Evolutionary conservation across 495 filamentous ascomycete species (phyloP).

Genomic region (Aspergillus cristatus): DNA sequence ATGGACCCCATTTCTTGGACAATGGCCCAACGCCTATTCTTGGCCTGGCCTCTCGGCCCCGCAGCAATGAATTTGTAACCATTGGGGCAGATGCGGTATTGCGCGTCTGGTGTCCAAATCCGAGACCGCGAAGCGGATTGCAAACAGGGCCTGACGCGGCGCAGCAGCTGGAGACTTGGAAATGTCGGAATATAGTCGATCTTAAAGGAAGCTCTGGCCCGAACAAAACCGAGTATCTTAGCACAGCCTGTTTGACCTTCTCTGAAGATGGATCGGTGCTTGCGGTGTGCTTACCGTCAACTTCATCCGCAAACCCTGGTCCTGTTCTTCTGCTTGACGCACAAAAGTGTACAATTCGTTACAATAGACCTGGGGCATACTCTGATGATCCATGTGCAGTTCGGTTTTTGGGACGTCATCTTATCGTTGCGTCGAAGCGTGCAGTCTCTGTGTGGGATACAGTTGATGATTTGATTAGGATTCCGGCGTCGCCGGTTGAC

Average conservation of each 20-base stretch:
- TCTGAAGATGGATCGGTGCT: constrained; percentile 84
- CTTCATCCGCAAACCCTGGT: constrained; percentile 14
- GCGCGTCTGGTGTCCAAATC: constrained; percentile 66
- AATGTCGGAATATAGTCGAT: constrained; percentile 51
- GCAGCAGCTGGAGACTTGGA: constrained; percentile 57
- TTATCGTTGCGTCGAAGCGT: constrained; percentile 27
- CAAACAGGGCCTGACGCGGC: constrained; percentile 45
- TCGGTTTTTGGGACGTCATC: constrained; percentile 25
- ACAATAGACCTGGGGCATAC: constrained; percentile 23
- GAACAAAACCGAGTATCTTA: constrained; percentile 22
- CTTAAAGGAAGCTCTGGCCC: constrained; percentile 33
- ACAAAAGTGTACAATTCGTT: constrained; percentile 22
- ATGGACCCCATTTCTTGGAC: constrained; percentile 61
- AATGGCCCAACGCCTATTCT: constrained; percentile 52
- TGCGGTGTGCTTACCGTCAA: constrained; percentile 44
- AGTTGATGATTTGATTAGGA: constrained; percentile 30
- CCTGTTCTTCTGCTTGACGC: constrained; percentile 29
- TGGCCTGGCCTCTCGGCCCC: constrained; percentile 59
- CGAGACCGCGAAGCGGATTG: constrained; percentile 53
- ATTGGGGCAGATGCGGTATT: constrained; percentile 70
- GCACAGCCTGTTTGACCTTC: constrained; percentile 47
- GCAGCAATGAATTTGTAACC: constrained; percentile 62
- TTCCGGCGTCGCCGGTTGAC: constrained; percentile 11
- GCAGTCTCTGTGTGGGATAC: constrained; percentile 36
- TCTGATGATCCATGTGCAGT: constrained; percentile 20